A percentile compares a stretch with the other conserved stretches of the same genome.
Conservation (phyloP, 2,329 filamentous ascomycete species). For the Colletotrichum tofieldiae region DNA sequence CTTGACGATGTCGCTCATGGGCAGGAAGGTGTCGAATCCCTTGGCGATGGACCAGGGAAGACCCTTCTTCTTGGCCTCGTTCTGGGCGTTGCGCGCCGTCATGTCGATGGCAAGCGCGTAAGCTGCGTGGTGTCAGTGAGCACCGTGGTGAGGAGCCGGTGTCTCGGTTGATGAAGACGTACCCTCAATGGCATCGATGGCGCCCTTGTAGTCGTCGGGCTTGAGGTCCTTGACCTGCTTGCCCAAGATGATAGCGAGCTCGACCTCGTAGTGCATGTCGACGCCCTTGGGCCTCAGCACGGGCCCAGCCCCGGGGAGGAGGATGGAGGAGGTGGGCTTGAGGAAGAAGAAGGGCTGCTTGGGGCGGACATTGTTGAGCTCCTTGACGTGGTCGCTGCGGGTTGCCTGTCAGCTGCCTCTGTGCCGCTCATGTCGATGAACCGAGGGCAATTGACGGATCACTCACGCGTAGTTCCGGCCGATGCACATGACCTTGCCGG, state of each 20-base stretch:
- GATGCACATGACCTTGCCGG: slow-evolving; percentile 90
- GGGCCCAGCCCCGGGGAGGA: slow-evolving; percentile 83
- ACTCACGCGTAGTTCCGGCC: slow-evolving; percentile 95
- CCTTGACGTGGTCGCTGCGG: slow-evolving; percentile 88
- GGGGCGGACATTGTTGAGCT: slow-evolving; percentile 88
- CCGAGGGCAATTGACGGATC: slow-evolving; percentile 28
- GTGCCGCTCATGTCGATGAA: slow-evolving; percentile 49
- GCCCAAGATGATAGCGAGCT: slow-evolving; percentile 91
- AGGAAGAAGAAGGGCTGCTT: slow-evolving; percentile 99
- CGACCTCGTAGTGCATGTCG: slow-evolving; percentile 93
- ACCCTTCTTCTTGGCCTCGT: slow-evolving; percentile 97
- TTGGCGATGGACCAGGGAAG: slow-evolving; percentile 97
- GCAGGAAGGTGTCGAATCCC: slow-evolving; percentile 97
- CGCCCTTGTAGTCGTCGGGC: slow-evolving; percentile 80
- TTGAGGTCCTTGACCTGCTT: slow-evolving; percentile 84
- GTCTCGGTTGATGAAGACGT: slow-evolving; percentile 46
- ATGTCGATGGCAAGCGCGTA: slow-evolving; percentile 97
- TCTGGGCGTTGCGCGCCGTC: slow-evolving; percentile 95
- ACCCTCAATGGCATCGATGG: slow-evolving; percentile 88
- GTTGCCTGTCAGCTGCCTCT: slow-evolving; percentile 38
- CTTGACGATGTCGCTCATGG: slow-evolving; percentile 85
- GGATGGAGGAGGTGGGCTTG: slow-evolving; percentile 90
- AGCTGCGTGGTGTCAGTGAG: slow-evolving; percentile 62
- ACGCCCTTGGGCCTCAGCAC: slow-evolving; percentile 88
- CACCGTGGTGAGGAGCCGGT: not conserved